These are phyloP conservation scores for Pichia cactophila DNA, from an alignment of 1,139 yeast species.

Conservation along the genomic window DNA sequence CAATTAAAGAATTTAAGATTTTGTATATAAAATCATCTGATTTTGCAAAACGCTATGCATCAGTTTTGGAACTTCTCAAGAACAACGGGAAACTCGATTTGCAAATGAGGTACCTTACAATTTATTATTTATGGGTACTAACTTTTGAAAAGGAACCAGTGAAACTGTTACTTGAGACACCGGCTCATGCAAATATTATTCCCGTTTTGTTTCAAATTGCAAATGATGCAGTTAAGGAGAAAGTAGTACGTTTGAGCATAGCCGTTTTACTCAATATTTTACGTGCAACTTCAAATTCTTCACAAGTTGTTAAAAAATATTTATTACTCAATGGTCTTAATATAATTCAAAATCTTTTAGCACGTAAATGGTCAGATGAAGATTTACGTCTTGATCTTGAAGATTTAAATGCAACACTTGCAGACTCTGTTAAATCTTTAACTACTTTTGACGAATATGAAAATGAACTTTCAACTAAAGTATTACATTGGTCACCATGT, in stretches of 20 bases:
- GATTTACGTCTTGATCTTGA: conserved; percentile 74
- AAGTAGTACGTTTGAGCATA: conserved; percentile 74
- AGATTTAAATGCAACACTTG: conserved; percentile 48
- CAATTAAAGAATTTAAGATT: conserved; percentile 50
- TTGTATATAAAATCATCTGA: conserved; percentile 39
- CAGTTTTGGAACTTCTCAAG: conserved; percentile 1
- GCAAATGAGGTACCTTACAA: conserved; percentile 76
- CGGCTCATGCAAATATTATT: conserved; percentile 55
- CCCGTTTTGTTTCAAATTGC: conserved; percentile 41
- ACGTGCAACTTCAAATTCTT: conserved; percentile 31
- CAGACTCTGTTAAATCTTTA: conserved; percentile 67
- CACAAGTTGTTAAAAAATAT: conserved; percentile 50
- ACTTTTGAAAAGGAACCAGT: conserved; percentile 62
- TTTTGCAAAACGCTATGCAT: background rate
- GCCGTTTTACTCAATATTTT: conserved; percentile 60
- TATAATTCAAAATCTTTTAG: conserved; percentile 59
- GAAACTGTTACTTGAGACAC: conserved; percentile 37
- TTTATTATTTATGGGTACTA: conserved; percentile 77
- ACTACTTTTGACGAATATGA: conserved; percentile 91
- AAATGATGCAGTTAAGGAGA: conserved; percentile 83
- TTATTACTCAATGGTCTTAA: conserved; percentile 72
- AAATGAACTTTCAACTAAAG: conserved; percentile 73
- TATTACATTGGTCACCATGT: conserved; percentile 87
- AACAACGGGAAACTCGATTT: conserved; percentile 43
- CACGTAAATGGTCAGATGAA: conserved; percentile 91